Evolutionary conservation across 345 rosid species (phyloP).

Genomic region (Acer saccharum): DNA sequence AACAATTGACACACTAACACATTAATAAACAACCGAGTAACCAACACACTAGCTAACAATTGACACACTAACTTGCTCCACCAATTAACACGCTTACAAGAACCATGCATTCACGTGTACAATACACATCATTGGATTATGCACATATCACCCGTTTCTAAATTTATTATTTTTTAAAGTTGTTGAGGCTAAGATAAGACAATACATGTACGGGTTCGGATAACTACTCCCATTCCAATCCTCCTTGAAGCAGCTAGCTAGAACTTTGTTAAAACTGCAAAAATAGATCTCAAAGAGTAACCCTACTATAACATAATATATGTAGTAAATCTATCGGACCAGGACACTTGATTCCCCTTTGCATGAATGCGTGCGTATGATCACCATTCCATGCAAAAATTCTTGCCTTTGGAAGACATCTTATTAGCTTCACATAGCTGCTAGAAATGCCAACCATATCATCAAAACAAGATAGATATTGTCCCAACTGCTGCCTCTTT

Average conservation of each 20-base stretch:
- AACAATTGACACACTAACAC: too few relatives aligned
- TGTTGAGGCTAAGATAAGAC: too few relatives aligned
- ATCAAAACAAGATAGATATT: neutral
- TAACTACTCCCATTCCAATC: too few relatives aligned
- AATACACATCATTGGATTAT: too few relatives aligned
- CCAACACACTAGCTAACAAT: too few relatives aligned
- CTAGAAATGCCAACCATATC: constrained; percentile 12
- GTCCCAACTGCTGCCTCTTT: neutral
- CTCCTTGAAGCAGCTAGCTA: neutral
- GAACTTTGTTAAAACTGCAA: neutral
- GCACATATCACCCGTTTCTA: too few relatives aligned
- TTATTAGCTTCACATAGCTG: neutral
- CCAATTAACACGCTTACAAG: too few relatives aligned
- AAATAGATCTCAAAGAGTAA: neutral
- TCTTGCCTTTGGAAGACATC: neutral
- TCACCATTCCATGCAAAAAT: neutral
- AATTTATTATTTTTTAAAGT: too few relatives aligned
- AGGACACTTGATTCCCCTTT: constrained; percentile 58
- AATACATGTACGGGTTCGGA: too few relatives aligned
- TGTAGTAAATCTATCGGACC: constrained; percentile 53
- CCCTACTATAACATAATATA: neutral
- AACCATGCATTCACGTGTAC: too few relatives aligned
- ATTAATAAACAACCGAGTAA: too few relatives aligned
- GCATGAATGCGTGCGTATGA: constrained; percentile 17
- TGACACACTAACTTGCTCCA: too few relatives aligned